Evolutionary conservation across 208 protist species (phyloP), one percentile per base, ranked within the genome.

Genomic region (Leishmania martiniquensis): DNA sequence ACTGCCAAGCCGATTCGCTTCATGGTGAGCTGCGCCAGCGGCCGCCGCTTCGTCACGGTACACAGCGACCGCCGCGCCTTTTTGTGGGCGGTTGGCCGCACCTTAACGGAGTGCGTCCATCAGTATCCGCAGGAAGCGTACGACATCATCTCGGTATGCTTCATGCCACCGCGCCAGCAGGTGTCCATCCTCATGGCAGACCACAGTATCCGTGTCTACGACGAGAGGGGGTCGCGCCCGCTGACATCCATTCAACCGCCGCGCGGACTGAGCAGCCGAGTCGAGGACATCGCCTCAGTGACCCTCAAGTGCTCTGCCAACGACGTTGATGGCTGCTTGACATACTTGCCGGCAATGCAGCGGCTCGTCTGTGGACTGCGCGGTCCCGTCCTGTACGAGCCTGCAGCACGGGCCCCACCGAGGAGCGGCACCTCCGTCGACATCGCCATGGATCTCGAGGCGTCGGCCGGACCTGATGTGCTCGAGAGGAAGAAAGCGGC

Each of bases 41-140:
- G 80, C 32, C 87, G 89, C 51, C 83, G 88, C 78, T 87, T 94
- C 69, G 85, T 89, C 17, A 97, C 93, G 9, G 86, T 89, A 47
- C 93, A 97, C 84, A 87, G 91, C 45, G 89, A 97, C 71, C 88
- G 93, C 7, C 88, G 91, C 15, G 87, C 94, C 39, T 65, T 90
- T 67, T 74, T 97, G 72, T 97, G 93, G 93, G 69, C 82, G n/a
- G 84, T 95, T 54, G 87, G 86, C 5, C 91, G 91, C 52, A 84
- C 86, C 69, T 75, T 71, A 12, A 86, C 84, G 4, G 93, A 97
- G 78, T 76, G 91, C n/a, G 66, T 91, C 0, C 88, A 93, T 71
- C 79, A 87, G 65, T 93, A 89, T 76, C 91, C 93, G 32, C 88
- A 94, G 57, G 90, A 97, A 78, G 84, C 90, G 22, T 91, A 95